Evolutionary conservation across 2,329 filamentous ascomycete genomes (phyloP), one percentile per base, ranked within the genome.

Genomic region (Fusarium avenaceum): DNA sequence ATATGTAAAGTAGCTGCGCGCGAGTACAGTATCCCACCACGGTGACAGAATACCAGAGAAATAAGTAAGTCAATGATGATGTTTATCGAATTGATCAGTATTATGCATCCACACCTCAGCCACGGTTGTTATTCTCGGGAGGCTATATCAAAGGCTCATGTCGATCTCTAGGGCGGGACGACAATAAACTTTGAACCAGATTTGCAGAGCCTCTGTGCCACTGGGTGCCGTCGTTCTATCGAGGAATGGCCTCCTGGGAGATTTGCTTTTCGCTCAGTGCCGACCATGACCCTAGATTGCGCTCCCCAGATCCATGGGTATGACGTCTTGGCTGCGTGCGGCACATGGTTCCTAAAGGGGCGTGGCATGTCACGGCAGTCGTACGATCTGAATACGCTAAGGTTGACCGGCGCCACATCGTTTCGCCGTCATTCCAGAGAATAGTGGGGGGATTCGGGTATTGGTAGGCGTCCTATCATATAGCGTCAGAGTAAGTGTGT

Each of bases 191-290:
- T 72, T 69, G 52, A 40, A 46, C 58, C 54, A 67, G 67, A 57
- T 53, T 59, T 42, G 40, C 69, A 69, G 68, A 63, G 62, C 54
- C 69, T 46, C 39, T 28, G 43, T 30, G 42, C 39, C 58, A 39
- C 40, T 40, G 51, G 56, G 49, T 57, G 44, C 35, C 40, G 57
- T 55, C 49, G 51, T 46, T 43, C 52, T 60, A 68, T 65, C 35
- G 51, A 58, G 44, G 51, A 7, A 33, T 33, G 30, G 48, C 28
- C 22, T 48, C 55, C 64, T 65, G 59, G 68, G 70, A 63, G 53
- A 65, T 72, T 74, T 74, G 72, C 72, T 74, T 74, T 72, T 74
- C 69, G 40, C 61, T 54, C 72, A 74, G 64, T 74, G 70, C 72
- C 72, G 70, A 57, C 64, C 62, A 64, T 59, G 59, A 59, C 60